These are phyloP conservation scores for Russula foetens DNA, from an alignment of 768 basidiomycete species.

Conservation along the genomic window DNA sequence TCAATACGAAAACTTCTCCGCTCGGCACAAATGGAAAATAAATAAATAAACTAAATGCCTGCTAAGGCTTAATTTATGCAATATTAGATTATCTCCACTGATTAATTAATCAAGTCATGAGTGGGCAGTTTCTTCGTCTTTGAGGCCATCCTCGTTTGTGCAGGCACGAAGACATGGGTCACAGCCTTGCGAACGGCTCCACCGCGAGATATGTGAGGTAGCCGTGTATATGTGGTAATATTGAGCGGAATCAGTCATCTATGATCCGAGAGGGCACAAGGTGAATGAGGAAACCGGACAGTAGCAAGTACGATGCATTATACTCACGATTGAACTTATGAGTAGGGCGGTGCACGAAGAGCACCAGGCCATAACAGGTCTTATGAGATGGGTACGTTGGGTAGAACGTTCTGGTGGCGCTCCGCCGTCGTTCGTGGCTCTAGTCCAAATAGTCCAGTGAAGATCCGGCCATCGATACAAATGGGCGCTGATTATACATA, in stretches of 20 bases:
- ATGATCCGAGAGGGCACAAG: background rate
- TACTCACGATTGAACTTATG: background rate
- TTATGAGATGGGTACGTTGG: too few relatives aligned
- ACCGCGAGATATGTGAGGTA: background rate
- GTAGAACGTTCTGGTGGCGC: background rate
- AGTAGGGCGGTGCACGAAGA: background rate
- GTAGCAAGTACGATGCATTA: background rate
- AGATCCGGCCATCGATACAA: slow-evolving; percentile 1
- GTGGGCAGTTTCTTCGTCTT: background rate
- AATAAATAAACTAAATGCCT: too few relatives aligned
- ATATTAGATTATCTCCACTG: too few relatives aligned
- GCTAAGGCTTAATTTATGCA: too few relatives aligned
- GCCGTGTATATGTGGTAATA: background rate
- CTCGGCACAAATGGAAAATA: too few relatives aligned
- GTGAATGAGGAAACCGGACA: background rate
- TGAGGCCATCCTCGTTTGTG: too few relatives aligned
- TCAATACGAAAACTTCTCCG: too few relatives aligned
- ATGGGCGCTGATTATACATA: background rate
- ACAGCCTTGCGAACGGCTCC: too few relatives aligned
- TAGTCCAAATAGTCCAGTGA: background rate
- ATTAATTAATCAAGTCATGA: background rate
- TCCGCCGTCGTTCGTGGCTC: background rate
- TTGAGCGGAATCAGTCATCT: background rate
- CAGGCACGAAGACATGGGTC: background rate
- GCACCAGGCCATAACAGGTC: background rate